Base-by-base conservation (phyloP, 176 grass and related monocot species). In the Paspalum vaginatum region DNA sequence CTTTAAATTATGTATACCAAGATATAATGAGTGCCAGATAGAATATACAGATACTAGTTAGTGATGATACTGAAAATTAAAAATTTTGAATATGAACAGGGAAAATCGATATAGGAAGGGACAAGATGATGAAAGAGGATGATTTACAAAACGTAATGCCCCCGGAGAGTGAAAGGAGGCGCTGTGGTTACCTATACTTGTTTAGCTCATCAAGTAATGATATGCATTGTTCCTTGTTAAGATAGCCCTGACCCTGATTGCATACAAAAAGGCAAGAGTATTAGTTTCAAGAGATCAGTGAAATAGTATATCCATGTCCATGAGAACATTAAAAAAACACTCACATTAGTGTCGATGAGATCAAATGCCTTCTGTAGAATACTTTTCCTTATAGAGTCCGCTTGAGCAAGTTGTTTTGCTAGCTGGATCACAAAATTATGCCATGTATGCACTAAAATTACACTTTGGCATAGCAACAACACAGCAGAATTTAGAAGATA, bases 311-410 rank as follows among this genome's bases (percentile, higher is more conserved):
- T 48, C n/a, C 8, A 47, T 82, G 10, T 52, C 5, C 48, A 84
- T 46, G 61, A 73, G 81, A 82, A 84, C 41, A 83, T 16, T n/a
- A 68, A 77, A 14, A 89, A 64, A 78, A 58, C 37, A 89, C 92
- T 94, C 69, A 98, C 95, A 26, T 81, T 37, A 76, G 47, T 85
- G 84, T 98, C 92, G 11, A 98, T 90, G 26, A 98, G 88, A 87
- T 72, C 88, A 84, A 98, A 98, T 86, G 95, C 92, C 84, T 98
- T 98, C 79, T 81, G 81, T 80, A 98, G 75, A 64, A 93, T 93
- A 37, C 40, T 86, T 85, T 83, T 98, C 86, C 92, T 98, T 75
- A 84, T 68, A 71, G 24, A 85, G 52, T 98, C 95, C 84, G 93
- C 90, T 75, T 89, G 83, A 85, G 46, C 43, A 85, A 98, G 63